These are phyloP conservation scores for Diatrype stigma DNA, from an alignment of 2,329 filamentous ascomycete species.

Conservation along the genomic window DNA sequence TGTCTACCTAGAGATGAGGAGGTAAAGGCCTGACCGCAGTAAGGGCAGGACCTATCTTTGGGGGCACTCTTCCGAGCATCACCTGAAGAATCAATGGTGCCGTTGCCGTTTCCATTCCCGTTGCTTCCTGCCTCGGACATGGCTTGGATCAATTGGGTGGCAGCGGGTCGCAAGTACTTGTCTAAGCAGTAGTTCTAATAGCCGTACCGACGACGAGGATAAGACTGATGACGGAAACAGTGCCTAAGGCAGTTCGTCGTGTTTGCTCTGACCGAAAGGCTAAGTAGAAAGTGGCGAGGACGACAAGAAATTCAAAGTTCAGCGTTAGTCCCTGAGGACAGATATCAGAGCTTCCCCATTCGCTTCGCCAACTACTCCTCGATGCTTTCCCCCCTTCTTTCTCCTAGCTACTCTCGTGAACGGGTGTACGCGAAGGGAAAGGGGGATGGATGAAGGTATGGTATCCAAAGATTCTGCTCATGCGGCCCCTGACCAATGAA, in stretches of 20 bases:
- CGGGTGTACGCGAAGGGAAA: neutral
- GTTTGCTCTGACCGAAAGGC: neutral
- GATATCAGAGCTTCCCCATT: neutral
- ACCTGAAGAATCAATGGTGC: slow-evolving; percentile 31
- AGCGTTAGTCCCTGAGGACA: neutral
- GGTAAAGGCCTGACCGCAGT: slow-evolving; percentile 85
- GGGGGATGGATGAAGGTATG: neutral
- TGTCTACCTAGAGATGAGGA: slow-evolving; percentile 91
- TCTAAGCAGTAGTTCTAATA: neutral
- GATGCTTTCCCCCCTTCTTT: neutral
- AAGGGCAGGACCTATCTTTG: slow-evolving; percentile 87
- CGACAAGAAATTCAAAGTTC: neutral
- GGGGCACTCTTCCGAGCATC: slow-evolving; percentile 44
- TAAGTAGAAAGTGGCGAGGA: neutral
- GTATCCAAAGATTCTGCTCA: too few relatives aligned
- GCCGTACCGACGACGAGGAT: too few relatives aligned
- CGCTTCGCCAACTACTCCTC: neutral
- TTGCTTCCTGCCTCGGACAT: neutral
- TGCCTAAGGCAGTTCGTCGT: neutral
- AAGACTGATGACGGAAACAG: too few relatives aligned
- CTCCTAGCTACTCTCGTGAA: neutral
- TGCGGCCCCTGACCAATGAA: too few relatives aligned
- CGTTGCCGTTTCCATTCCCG: neutral
- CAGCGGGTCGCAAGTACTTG: too few relatives aligned
- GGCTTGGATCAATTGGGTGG: neutral